A percentile compares a stretch with the other conserved stretches of the same genome.
These are phyloP conservation scores for Wallacemonas rigidus DNA, from an alignment of 208 protist species.

Conservation along the genomic window DNA sequence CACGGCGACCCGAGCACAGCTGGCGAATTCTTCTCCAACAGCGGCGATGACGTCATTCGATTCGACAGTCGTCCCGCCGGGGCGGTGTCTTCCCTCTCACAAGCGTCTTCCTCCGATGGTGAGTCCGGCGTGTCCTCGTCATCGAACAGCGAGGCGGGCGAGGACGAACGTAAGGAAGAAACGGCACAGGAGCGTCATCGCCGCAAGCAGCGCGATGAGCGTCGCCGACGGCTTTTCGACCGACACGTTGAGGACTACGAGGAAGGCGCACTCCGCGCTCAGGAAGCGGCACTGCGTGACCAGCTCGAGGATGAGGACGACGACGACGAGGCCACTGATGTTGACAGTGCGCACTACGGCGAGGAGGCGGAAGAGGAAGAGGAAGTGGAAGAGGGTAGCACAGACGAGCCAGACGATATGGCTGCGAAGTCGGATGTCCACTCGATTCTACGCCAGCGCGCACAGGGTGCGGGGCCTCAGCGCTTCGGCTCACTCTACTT, in stretches of 20 bases:
- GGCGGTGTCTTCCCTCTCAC: not conserved
- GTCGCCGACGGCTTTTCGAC: slow-evolving; percentile 26
- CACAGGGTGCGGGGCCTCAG: slow-evolving; percentile 26
- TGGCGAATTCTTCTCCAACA: slow-evolving; percentile 25
- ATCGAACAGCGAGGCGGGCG: not conserved
- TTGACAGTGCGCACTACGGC: not conserved
- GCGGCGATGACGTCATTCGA: slow-evolving; percentile 33
- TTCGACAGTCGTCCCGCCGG: slow-evolving; percentile 22
- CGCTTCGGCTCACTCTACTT: slow-evolving; percentile 59
- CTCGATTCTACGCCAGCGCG: not conserved
- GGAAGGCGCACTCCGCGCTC: slow-evolving; percentile 22
- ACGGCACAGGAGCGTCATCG: slow-evolving; percentile 5
- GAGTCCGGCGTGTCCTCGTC: slow-evolving; percentile 1
- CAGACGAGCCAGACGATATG: slow-evolving; percentile 19
- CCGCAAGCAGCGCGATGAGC: slow-evolving; percentile 8
- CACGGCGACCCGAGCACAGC: too few species aligned
- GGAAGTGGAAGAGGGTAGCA: slow-evolving; percentile 5
- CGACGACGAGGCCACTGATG: not conserved
- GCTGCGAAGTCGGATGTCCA: slow-evolving; percentile 13
- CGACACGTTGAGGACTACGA: slow-evolving; percentile 35
- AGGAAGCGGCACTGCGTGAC: slow-evolving; percentile 13
- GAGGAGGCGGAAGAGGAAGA: slow-evolving; percentile 14
- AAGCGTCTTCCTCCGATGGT: not conserved
- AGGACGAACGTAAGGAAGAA: not conserved
- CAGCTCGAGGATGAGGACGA: not conserved